Base-by-base conservation (phyloP, 2,329 filamentous ascomycete species). In the Trichoderma atroviride region DNA sequence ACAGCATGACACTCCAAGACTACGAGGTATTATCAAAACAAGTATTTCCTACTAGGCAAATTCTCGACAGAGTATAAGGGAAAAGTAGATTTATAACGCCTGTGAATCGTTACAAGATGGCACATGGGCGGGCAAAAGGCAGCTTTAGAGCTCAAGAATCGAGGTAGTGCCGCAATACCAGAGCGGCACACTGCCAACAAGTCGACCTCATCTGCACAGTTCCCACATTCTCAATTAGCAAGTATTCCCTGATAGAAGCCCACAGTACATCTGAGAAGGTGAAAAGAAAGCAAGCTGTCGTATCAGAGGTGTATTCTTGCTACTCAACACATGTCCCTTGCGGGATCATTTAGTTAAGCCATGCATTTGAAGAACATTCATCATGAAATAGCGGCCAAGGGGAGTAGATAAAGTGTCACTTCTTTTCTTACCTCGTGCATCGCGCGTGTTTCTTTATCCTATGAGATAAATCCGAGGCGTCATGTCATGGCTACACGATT, bases 271-370 rank as follows among this genome's bases (percentile, higher is more conserved):
- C 1, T 10, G 6, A 27, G 22, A 61, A 22, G 40, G 5, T 33
- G 1, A 29, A 57, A 13, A 40, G 11, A 65, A 10, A 19, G 19
- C 6, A 57, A 13, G 24, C 13, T 5, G 19, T n/a, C n/a, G 11
- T 56, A 29, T 78, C 76, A 78, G 76, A 74, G 64, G 75, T 77
- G 72, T 76, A 77, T 77, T 78, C 71, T 76, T 71, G 16, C 71
- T 70, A 71, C 77, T 75, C 70, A 69, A 52, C 59, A 66, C 66
- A 71, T 72, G 70, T 71, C 60, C 68, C 50, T 35, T 31, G 27
- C 24, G 29, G 70, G 72, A 71, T 72, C 67, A 70, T 76, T 78
- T 76, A 78, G 77, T 69, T 78, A 78, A 78, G 77, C 77, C 77
- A 78, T 78, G 76, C 76, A 75, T 74, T 43, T 72, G 43, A 72